Percentiles rank a stretch among this genome's conserved stretches.
Evolutionary conservation across 208 protist genomes (phyloP).

Genomic region (Ichthyophonus hoferi): DNA sequence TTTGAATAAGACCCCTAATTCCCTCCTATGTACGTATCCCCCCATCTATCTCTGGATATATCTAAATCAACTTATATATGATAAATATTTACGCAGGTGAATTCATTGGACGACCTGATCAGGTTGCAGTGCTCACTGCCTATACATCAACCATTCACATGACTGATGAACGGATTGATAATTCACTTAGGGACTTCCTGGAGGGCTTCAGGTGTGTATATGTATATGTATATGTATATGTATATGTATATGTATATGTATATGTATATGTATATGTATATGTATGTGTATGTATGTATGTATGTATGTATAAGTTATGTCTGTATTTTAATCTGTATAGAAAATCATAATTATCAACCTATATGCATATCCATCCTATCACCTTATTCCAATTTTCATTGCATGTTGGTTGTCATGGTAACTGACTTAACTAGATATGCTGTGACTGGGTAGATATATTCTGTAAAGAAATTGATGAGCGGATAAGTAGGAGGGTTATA

Average conservation of each 20-base stretch:
- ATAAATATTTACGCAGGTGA: conserved; percentile 16
- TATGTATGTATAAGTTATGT: neutral
- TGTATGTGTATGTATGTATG: neutral
- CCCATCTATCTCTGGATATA: too few relatives aligned
- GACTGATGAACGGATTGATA: conserved; percentile 22
- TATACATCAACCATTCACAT: conserved; percentile 28
- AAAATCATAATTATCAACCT: neutral
- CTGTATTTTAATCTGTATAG: neutral
- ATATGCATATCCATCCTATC: too few relatives aligned
- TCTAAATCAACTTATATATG: too few relatives aligned
- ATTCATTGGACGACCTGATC: conserved; percentile 24
- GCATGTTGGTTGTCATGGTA: too few relatives aligned
- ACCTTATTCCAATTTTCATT: too few relatives aligned
- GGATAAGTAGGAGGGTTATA: too few relatives aligned
- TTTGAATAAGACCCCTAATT: too few relatives aligned
- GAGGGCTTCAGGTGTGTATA: conserved; percentile 37
- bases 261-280: neutral
- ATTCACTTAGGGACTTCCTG: conserved; percentile 33
- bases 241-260: neutral
- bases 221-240: neutral
- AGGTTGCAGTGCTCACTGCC: conserved; percentile 2
- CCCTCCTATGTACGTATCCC: too few relatives aligned
- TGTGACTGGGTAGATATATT: too few relatives aligned
- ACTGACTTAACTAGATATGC: too few relatives aligned
- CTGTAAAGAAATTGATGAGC: too few relatives aligned